Evolutionary conservation across 208 protist species (phyloP), one percentile per base, ranked within the genome.

Genomic region (Vickermania ingenoplastis): DNA sequence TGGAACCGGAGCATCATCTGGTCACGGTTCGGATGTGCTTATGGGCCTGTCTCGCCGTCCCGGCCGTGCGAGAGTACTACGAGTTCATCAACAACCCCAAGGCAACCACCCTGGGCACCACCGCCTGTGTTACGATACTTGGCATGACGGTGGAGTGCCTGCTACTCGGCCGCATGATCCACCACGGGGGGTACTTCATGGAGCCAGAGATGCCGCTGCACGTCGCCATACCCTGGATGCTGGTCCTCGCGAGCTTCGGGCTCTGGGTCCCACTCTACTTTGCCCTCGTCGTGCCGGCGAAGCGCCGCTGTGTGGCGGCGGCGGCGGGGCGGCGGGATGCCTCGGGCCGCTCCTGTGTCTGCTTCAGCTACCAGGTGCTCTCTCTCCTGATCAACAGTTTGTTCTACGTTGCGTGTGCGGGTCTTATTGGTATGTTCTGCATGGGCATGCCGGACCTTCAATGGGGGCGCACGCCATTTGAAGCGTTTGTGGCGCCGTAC

Each of bases 51-150:
- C 59, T 96, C 22, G 92, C 78, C 52, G 77, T 90, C 17, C 90
- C 94, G 0, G 89, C 61, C 21, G 57, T 97, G 36, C 71, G 94
- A 11, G 95, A 99, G 73, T 86, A 86, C 64, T 98, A 98, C 67
- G 69, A 94, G 62, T 98, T 85, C 66, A 83, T 97, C 41, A 74
- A 67, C 21, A 82, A 91, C 57, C 60, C 75, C 22, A 50, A 52
- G 50, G 80, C 82, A 31, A 86, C 92, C 60, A 88, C 87, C 49
- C 65, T 98, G 41, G 91, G 93, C 57, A 84, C 93, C 1, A 89
- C 79, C 30, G 82, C 84, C 17, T 98, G 95, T 91, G 82, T 97
- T 21, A 73, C 73, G 7, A 80, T 81, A 29, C 76, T 89, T 24
- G 77, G 59, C 36, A 69, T 96, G 49, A 51, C 75, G 1, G 59